These are phyloP conservation scores for Auxenochlorella protothecoides DNA, from an alignment of 139 green algal species.

Conservation along the genomic window DNA sequence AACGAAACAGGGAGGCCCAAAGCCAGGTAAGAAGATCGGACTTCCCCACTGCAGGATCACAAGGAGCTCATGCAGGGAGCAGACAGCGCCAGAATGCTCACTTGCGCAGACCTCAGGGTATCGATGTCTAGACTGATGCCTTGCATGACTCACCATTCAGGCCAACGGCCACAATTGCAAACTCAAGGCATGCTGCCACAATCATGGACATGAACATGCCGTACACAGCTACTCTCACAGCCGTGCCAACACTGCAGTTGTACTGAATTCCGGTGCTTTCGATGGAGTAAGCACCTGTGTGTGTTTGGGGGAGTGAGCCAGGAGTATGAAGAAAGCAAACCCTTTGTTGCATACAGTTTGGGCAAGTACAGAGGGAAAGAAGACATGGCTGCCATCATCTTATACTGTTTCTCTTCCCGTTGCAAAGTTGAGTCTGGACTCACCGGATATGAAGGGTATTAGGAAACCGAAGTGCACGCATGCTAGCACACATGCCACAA, in stretches of 20 bases:
- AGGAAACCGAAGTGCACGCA: background rate
- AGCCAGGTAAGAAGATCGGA: too few species aligned
- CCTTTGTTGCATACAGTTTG: background rate
- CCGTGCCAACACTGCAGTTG: background rate
- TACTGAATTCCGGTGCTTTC: background rate
- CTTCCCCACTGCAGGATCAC: too few species aligned
- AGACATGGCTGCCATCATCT: too few species aligned
- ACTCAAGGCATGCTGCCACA: background rate
- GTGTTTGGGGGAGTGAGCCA: background rate
- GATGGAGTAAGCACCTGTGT: background rate
- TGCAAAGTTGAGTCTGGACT: background rate
- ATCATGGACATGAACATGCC: background rate
- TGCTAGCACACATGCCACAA: too few species aligned
- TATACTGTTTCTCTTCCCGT: too few species aligned
- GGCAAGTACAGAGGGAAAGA: background rate
- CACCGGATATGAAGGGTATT: background rate
- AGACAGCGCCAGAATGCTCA: background rate
- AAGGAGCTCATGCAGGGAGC: too few species aligned
- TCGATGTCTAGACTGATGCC: too few species aligned
- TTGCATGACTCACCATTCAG: background rate
- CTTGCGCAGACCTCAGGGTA: background rate
- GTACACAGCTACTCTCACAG: background rate
- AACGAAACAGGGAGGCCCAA: too few species aligned
- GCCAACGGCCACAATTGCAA: background rate
- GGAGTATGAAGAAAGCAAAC: background rate